Evolutionary conservation across 78 protist genomes (phyloP), one percentile per base, ranked within the genome.

Genomic region (Isochrysis galbana): DNA sequence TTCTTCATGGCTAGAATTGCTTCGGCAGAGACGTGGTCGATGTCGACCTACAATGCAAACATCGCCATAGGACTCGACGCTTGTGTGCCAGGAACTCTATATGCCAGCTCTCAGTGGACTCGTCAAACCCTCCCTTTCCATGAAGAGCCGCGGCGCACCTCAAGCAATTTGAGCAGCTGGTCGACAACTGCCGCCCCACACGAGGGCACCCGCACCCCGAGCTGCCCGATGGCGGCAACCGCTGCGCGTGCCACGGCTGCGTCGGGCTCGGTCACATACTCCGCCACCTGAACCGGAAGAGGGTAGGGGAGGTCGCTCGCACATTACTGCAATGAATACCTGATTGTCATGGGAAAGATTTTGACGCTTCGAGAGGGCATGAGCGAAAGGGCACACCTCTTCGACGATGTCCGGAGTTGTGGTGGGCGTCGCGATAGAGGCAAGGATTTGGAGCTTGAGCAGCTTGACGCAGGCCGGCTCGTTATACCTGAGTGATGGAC

Each of bases 401-500:
- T 72, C 47, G 34, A 96, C 34, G 67, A 96, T 95, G 32, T 96
- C 98, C 29, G 34, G 19, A 17, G 36, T 45, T 51, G 93, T 94
- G 26, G 19, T 69, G 17, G 7, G 44, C 25, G 32, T 61, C 22
- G 96, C 94, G 38, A 97, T 47, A 10, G 45, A 67, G 41, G 77
- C 70, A 21, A 97, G 48, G 51, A 97, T 97, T 14, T 96, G 95
- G 7, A 97, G 90, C 94, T 97, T 97, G n/a, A 97, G 38, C 26
- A 67, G 42, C 74, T 96, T 96, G 21, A 97, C 93, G 61, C 95
- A 96, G 51, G 92, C 5, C 67, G 97, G 98, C 41, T 97, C 98
- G 46, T 78, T 92, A 82, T 94, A 92, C 45, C 89, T 55, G 32
- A 1, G 3, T n/a, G n/a, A n/a, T n/a, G n/a, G n/a, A n/a, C n/a